phyloP scores from a whole-genome alignment of 495 filamentous ascomycete genomes.

The Talaromyces wortmannii region DNA sequence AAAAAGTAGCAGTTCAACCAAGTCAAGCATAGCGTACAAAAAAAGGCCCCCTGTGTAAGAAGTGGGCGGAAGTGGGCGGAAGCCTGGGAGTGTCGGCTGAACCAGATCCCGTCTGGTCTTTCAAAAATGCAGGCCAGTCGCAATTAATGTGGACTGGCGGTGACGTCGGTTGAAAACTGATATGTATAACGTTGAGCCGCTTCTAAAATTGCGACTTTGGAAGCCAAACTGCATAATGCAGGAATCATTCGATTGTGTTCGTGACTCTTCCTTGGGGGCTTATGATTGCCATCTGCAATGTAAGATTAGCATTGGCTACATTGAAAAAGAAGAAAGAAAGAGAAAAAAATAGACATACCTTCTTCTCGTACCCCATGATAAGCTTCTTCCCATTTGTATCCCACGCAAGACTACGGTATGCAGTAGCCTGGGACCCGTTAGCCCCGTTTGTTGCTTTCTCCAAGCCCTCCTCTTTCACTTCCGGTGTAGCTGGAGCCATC shows the following conservation, averaged over 20 bases:
- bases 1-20: background rate
- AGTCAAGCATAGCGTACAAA: background rate
- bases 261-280: constrained; percentile 26
- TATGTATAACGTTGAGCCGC: background rate
- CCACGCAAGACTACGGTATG: constrained; percentile 60
- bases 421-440: constrained; percentile 24
- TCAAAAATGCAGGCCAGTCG: background rate
- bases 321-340: background rate
- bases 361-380: constrained; percentile 62
- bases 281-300: constrained; percentile 33
- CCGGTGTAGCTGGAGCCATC: constrained; percentile 28
- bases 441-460: constrained; percentile 29
- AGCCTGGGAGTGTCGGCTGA: background rate
- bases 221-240: background rate
- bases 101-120: background rate
- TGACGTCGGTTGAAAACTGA: background rate
- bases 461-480: constrained; percentile 20
- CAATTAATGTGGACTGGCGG: background rate
- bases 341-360: constrained; percentile 41
- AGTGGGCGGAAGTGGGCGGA: background rate
- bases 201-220: too few relatives aligned
- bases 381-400: constrained; percentile 69
- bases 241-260: background rate
- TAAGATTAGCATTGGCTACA: constrained; percentile 3
- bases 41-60: background rate